These are phyloP conservation scores for Dipteronia dyeriana DNA, from an alignment of 345 rosid genomes.

Conservation along the genomic window DNA sequence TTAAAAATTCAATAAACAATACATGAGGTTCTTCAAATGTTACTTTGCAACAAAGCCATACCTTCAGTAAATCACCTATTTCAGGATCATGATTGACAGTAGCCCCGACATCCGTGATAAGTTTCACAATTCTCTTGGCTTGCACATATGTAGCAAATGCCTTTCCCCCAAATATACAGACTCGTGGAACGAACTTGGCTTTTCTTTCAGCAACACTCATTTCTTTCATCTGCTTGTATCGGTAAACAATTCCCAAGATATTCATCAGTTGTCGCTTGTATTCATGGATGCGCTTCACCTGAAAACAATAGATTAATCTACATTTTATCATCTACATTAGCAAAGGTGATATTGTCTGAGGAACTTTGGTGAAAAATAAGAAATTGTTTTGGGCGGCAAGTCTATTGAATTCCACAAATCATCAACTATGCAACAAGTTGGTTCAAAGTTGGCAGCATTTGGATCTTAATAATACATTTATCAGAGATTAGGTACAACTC, in stretches of 20 bases:
- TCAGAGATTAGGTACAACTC: neutral
- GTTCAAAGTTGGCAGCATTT: neutral
- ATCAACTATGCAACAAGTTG: neutral
- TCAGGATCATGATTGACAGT: conserved; percentile 68
- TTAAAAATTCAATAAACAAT: neutral
- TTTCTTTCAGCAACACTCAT: conserved; percentile 57
- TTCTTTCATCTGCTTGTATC: conserved; percentile 83
- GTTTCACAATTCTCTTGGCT: conserved; percentile 81
- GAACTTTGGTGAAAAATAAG: neutral
- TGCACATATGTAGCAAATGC: conserved; percentile 80
- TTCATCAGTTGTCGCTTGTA: conserved; percentile 76
- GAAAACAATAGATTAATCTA: conserved; percentile 21
- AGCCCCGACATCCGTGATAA: conserved; percentile 72
- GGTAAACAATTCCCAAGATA: conserved; percentile 68
- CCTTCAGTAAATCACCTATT: conserved; percentile 77
- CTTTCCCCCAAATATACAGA: conserved; percentile 83
- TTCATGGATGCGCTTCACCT: conserved; percentile 83
- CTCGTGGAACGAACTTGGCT: conserved; percentile 58
- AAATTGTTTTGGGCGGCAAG: neutral
- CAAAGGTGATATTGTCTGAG: neutral
- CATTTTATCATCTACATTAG: neutral
- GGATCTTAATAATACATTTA: neutral
- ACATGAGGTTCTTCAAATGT: conserved; percentile 5
- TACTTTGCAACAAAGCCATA: conserved; percentile 23
- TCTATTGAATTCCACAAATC: neutral